phyloP scores from a whole-genome alignment of 2,329 filamentous ascomycete species.

The Neurospora sp. region DNA sequence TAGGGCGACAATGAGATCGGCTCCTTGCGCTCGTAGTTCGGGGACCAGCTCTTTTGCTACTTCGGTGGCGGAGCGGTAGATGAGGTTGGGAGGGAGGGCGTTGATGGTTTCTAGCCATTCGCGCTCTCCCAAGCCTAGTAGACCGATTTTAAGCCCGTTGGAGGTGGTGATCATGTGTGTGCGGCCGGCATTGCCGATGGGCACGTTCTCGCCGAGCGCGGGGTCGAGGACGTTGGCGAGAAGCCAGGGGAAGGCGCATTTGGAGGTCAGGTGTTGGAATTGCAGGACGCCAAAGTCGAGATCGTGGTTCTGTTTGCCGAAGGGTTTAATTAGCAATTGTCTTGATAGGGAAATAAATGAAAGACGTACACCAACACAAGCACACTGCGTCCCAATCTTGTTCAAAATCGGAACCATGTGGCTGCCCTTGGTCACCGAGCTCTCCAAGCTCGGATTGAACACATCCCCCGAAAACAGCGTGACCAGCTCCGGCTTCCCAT shows the following conservation, averaged over 20 bases:
- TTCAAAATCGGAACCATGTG: constrained; percentile 89
- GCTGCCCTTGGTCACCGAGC: constrained; percentile 74
- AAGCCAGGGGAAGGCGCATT: constrained; percentile 83
- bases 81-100: constrained; percentile 66
- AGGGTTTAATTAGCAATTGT: background rate
- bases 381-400: constrained; percentile 62
- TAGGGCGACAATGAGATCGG: constrained; percentile 72
- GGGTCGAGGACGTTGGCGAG: constrained; percentile 82
- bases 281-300: constrained; percentile 84
- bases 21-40: constrained; percentile 61
- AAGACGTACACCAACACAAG: constrained; percentile 65
- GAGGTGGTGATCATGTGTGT: constrained; percentile 70
- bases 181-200: constrained; percentile 65
- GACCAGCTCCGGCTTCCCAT: constrained; percentile 52
- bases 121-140: constrained; percentile 76
- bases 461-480: constrained; percentile 88
- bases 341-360: background rate
- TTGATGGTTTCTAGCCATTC: constrained; percentile 91
- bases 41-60: constrained; percentile 70
- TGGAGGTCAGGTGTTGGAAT: constrained; percentile 59
- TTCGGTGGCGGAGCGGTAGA: constrained; percentile 68
- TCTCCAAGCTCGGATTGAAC: constrained; percentile 85
- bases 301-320: constrained; percentile 62
- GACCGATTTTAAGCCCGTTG: constrained; percentile 75
- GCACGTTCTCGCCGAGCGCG: constrained; percentile 61